phyloP scores from a whole-genome alignment of 371 early-diverging fungal genomes.

The Mortierella sp. region DNA sequence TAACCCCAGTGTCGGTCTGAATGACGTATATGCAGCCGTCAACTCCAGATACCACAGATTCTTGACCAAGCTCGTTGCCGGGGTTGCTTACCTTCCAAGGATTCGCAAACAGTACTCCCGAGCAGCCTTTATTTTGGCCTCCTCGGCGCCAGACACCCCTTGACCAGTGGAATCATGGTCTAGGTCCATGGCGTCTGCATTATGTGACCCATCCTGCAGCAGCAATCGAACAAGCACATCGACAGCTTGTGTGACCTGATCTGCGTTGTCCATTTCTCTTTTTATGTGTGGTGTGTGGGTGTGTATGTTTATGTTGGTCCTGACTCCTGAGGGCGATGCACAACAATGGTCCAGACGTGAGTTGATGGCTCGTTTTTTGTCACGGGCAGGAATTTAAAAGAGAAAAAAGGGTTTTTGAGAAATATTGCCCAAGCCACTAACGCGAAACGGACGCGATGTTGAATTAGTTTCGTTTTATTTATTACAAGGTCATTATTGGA shows the following conservation, averaged over 20 bases:
- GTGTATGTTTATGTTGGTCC: not conserved
- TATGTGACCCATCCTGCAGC: conserved; percentile 12
- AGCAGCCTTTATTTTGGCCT: conserved; percentile 43
- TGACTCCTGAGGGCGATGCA: conserved; percentile 7
- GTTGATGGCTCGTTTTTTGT: not conserved
- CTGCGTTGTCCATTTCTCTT: conserved; percentile 36
- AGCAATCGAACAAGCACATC: conserved; percentile 38
- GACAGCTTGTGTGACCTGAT: conserved; percentile 40
- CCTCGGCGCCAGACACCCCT: conserved; percentile 14
- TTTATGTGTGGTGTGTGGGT: not conserved
- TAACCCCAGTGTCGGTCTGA: not conserved
- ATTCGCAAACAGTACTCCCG: conserved; percentile 62
- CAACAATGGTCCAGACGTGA: conserved; percentile 1
- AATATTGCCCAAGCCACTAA: not conserved
- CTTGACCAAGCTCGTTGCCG: not conserved
- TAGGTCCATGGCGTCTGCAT: conserved; percentile 43
- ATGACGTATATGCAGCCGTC: not conserved
- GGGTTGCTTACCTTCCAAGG: conserved; percentile 58
- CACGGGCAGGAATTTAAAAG: not conserved
- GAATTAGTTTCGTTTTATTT: not conserved
- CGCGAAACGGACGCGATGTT: conserved; percentile 5
- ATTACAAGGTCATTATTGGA: not conserved
- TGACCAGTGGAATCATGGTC: conserved; percentile 16
- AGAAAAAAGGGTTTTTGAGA: not conserved
- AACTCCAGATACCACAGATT: not conserved